Percentiles rank a stretch among this genome's conserved stretches.
These are phyloP conservation scores for Pilasporangium apinafurcum DNA, from an alignment of 352 stramenopile species.

Conservation along the genomic window DNA sequence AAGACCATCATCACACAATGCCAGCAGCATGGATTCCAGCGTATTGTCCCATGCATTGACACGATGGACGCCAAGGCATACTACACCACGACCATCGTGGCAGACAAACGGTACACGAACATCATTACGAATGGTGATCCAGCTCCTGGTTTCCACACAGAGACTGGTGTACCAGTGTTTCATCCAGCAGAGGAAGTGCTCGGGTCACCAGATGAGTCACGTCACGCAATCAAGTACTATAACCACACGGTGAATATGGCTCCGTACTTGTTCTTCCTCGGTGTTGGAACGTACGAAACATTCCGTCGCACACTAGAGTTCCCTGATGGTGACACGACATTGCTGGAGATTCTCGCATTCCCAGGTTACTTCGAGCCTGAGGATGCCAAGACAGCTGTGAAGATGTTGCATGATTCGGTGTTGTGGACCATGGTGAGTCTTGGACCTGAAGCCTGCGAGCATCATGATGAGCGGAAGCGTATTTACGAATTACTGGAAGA, in stretches of 20 bases:
- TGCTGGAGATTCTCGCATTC: constrained; percentile 69
- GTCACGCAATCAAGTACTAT: constrained; percentile 73
- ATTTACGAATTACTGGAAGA: constrained; percentile 52
- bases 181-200: constrained; percentile 47
- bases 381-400: constrained; percentile 60
- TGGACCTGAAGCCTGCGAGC: constrained; percentile 57
- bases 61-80: constrained; percentile 79
- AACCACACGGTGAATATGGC: constrained; percentile 85
- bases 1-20: constrained; percentile 83
- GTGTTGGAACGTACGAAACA: constrained; percentile 72
- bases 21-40: constrained; percentile 76
- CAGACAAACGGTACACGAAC: constrained; percentile 71
- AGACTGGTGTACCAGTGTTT: constrained; percentile 54
- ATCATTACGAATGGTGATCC: constrained; percentile 78
- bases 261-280: constrained; percentile 76
- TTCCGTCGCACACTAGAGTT: constrained; percentile 70
- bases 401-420: constrained; percentile 74
- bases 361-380: constrained; percentile 57
- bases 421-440: constrained; percentile 70
- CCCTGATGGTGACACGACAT: constrained; percentile 61
- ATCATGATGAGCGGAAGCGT: constrained; percentile 29
- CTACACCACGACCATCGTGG: constrained; percentile 75
- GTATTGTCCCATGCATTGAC: constrained; percentile 72
- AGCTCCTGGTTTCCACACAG: constrained; percentile 52
- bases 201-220: constrained; percentile 27